A percentile compares a stretch with the other conserved stretches of the same genome.
Conservation (phyloP, 352 stramenopile species). For the Phytophthora syringae region DNA sequence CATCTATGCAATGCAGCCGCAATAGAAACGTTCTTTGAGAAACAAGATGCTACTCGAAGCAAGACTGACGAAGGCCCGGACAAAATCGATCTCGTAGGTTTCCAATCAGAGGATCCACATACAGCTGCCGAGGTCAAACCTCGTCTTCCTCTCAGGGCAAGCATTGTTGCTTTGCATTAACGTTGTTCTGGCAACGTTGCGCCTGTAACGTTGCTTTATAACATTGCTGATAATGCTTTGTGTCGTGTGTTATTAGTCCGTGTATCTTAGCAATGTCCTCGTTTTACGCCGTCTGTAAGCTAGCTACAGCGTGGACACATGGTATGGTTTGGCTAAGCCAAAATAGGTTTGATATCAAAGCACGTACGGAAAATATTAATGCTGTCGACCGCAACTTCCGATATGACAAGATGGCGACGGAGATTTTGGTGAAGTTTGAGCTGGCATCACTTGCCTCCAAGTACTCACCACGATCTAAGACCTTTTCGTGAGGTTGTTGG, state of each 20-base stretch:
- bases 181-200: background rate
- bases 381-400: background rate
- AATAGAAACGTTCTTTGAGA: background rate
- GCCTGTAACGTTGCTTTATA: background rate
- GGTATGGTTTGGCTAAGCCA: no score
- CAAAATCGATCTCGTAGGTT: background rate
- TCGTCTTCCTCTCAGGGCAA: background rate
- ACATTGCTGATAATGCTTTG: background rate
- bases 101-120: background rate
- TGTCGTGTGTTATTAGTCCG: background rate
- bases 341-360: background rate
- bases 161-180: background rate
- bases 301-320: no score
- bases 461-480: background rate
- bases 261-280: background rate
- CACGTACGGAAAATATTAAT: background rate
- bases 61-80: background rate
- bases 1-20: background rate
- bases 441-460: background rate
- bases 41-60: background rate
- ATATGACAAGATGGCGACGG: background rate
- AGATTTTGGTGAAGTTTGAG: background rate
- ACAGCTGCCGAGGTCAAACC: background rate
- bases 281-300: background rate
- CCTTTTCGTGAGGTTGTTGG: constrained; percentile 2